phyloP scores from a whole-genome alignment of 1,284 basidiomycete genomes.

The Boletus subluridellus region DNA sequence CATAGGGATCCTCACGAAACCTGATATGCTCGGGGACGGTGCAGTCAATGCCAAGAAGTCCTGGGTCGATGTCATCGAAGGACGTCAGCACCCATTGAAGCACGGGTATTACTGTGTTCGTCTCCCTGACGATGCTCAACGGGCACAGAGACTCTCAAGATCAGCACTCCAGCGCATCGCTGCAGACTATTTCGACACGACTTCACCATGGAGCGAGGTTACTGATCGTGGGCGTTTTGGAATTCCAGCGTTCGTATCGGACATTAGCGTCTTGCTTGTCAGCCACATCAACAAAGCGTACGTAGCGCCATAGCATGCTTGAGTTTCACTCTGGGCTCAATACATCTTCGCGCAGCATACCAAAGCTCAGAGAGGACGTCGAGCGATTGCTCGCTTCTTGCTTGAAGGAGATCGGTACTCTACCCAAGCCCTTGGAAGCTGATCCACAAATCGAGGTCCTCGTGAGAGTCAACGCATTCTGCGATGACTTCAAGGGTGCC shows the following conservation, averaged over 20 bases:
- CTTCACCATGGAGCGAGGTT: constrained; percentile 50
- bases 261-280: too few species aligned
- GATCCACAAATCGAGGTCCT: constrained; percentile 49
- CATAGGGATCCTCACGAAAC: too few species aligned
- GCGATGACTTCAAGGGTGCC: constrained; percentile 34
- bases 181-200: constrained; percentile 46
- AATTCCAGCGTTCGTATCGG: too few species aligned
- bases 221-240: too few species aligned
- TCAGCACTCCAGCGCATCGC: constrained; percentile 42
- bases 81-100: too few species aligned
- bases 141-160: constrained; percentile 37
- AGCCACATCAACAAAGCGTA: constrained; percentile 51
- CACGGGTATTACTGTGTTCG: too few species aligned
- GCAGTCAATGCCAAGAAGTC: too few species aligned
- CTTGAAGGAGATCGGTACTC: too few species aligned
- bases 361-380: too few species aligned
- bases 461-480: constrained; percentile 45
- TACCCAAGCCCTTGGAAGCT: constrained; percentile 41
- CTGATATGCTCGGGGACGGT: too few species aligned
- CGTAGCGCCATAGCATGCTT: constrained; percentile 20
- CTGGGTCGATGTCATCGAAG: too few species aligned
- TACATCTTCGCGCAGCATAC: not conserved
- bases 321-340: constrained; percentile 8
- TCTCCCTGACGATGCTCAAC: constrained; percentile 58
- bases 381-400: too few species aligned